Conservation (phyloP, 306 rosid genomes). For the Begonia peltatifolia region DNA sequence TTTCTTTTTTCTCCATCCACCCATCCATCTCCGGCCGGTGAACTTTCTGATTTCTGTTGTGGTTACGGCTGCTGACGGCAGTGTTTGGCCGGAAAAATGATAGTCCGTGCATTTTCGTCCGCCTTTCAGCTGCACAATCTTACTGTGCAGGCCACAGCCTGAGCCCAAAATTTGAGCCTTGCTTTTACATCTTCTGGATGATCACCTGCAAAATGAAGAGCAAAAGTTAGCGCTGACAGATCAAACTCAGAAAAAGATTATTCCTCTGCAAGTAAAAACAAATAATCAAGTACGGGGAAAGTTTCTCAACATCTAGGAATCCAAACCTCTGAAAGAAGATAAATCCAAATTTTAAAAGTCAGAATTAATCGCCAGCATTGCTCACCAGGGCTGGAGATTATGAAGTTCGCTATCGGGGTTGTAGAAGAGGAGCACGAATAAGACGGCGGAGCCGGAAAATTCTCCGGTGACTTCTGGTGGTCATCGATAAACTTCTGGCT, state of each 20-base stretch:
- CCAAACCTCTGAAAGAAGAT: too few relatives aligned
- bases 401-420: conserved; percentile 56
- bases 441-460: conserved; percentile 2
- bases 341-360: too few relatives aligned
- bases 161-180: conserved; percentile 88
- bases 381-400: conserved; percentile 80
- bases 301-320: too few relatives aligned
- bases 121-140: conserved; percentile 46
- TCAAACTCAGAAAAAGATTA: too few relatives aligned
- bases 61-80: too few relatives aligned
- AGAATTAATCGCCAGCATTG: not conserved
- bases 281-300: too few relatives aligned
- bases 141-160: conserved; percentile 83
- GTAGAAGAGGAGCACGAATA: conserved; percentile 32
- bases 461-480: conserved; percentile 29
- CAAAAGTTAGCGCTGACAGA: not conserved
- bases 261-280: too few relatives aligned
- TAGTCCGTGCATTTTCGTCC: not conserved
- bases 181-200: conserved; percentile 90
- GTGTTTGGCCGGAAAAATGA: too few relatives aligned
- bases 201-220: conserved; percentile 42
- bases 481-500: conserved; percentile 55
- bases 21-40: too few relatives aligned
- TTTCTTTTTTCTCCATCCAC: too few relatives aligned
- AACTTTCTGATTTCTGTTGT: too few relatives aligned